Evolutionary conservation across 768 basidiomycete genomes (phyloP), one percentile per base, ranked within the genome.

Genomic region (Epithele typhae): DNA sequence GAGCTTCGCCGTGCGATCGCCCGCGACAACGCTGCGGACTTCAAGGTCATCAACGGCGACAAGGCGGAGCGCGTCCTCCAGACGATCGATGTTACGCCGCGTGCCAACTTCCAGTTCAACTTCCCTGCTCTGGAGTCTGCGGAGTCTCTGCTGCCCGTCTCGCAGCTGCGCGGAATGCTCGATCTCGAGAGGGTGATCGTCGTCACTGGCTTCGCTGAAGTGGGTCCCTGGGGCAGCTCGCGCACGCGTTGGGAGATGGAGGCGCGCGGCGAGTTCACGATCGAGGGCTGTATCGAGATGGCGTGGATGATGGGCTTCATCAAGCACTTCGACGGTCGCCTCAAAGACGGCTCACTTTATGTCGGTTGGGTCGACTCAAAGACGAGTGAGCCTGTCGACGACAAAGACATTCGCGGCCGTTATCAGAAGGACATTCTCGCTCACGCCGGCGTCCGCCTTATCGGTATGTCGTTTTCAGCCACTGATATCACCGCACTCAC

Each of bases 231-330:
- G 94, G 96, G 96, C 55, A 93, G 91, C 61, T 88, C 95, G 14
- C 83, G 96, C 49, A 99, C 96, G 2, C 82, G 96, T 49, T 99
- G 96, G 96, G 96, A 99, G 72, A 98, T 99, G 93, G 96, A 99
- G 64, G 94, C 93, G 37, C 78, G 82, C 37, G 95, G 96, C n/a
- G 84, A 95, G 61, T 87, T 98, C 67, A 93, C 94, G 1, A 94
- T 98, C 57, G 87, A 96, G 65, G 96, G 96, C 17, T 92, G 91
- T 60, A 96, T 99, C 60, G 96, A 99, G 72, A 95, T 99, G 89
- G 94, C 95, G 3, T 99, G 95, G 94, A 84, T 98, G 68, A 98
- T 94, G 91, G 95, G 96, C 34, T 82, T 80, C 70, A 96, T 98
- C 79, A 96, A 94, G 67, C 93, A 99, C 73, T 95, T 97, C 67